Base-by-base conservation (phyloP, 2,329 filamentous ascomycete species). In the Calonectria multiphialidica region DNA sequence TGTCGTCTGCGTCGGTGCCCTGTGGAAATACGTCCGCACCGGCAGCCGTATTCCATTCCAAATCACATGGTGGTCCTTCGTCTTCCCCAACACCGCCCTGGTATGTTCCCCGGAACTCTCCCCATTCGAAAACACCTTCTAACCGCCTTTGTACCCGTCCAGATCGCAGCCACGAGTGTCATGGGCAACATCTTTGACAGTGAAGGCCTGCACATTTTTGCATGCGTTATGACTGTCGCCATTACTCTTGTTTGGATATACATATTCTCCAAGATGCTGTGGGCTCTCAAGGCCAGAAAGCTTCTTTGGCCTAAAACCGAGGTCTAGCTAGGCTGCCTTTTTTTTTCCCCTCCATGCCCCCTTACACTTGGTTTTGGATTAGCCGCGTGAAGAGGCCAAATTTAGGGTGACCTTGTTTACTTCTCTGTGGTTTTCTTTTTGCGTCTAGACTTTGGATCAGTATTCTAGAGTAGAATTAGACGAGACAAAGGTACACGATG, bases 61-160 rank as follows among this genome's bases (percentile, higher is more conserved):
- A 21, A 96, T 97, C 93, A 94, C 92, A 1, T 97, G 94, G 92
- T 97, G 93, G 83, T 94, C 91, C 4, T 96, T 96, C 82, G 88
- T 96, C 6, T 96, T 96, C 78, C 94, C 94, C 2, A 95, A 96
- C 77, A 96, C 94, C 0, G 93, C 93, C 0, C 84, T 95, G 71
- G 90, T 83, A 79, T 63, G 81, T 66, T 45, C 16, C 21, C 8
- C 30, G 23, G 12, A 33, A 44, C n/a, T 25, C 16, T 12, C 23
- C 25, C 57, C 1, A 5, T 12, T 13, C 5, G 18, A 9, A n/a
- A 8, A 23, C 16, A 16, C 21, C 21, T 47, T 15, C 28, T 10
- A 50, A 64, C 47, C 16, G n/a, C 6, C 28, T 37, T n/a, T 53
- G 6, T n/a, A 18, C 15, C 15, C 35, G 12, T 44, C 18, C 44